A percentile compares a stretch with the other conserved stretches of the same genome.
Conservation (phyloP, 257 asterid genomes). For the Nicotiana sylvestris region DNA sequence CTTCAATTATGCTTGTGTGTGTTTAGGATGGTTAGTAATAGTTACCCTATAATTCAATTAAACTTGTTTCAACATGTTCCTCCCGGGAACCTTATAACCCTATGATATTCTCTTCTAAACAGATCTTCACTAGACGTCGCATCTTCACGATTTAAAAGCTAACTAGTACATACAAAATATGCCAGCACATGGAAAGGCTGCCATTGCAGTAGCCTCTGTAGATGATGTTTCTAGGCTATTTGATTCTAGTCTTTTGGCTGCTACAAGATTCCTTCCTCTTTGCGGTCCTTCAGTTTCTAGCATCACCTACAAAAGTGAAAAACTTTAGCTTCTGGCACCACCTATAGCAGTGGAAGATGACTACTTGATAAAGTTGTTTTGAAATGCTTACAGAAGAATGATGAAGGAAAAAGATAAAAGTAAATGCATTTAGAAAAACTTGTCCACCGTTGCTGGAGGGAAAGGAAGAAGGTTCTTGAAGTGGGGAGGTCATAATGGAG, state of each 20-base stretch:
- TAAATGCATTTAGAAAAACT: neutral
- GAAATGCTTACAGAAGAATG: neutral
- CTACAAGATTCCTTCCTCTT: neutral
- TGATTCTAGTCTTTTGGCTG: neutral
- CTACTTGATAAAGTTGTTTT: neutral
- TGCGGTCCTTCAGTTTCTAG: neutral
- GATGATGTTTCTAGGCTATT: neutral
- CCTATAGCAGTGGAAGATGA: neutral
- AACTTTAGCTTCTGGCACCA: neutral
- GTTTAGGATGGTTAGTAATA: neutral
- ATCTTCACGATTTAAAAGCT: neutral
- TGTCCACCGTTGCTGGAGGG: too few species aligned
- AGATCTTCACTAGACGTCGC: neutral
- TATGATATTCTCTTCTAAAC: neutral
- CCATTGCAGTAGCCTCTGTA: neutral
- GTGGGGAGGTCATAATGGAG: neutral
- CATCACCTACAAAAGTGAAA: neutral
- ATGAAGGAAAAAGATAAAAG: neutral
- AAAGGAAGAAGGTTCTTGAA: neutral
- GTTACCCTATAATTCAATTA: neutral
- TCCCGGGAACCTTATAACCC: neutral
- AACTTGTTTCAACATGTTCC: neutral
- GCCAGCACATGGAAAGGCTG: neutral
- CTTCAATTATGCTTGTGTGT: neutral
- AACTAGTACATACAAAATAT: neutral